Base-by-base conservation (phyloP, 1,284 basidiomycete genomes). In the Albatrellus sp. region DNA sequence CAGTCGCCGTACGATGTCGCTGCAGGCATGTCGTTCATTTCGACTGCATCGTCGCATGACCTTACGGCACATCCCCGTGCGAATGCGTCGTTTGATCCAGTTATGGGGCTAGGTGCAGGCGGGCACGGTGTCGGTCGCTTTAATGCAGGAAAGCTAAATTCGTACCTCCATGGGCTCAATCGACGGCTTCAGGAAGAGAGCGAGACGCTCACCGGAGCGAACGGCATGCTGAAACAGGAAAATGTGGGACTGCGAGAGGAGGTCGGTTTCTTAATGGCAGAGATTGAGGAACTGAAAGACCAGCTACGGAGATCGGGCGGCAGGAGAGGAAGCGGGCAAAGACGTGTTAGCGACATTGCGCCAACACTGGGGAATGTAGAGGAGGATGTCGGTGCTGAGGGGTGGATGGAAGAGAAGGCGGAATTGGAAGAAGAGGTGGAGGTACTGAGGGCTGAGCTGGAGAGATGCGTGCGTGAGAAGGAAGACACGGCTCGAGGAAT, bases 71-170 rank as follows among this genome's bases (percentile, higher is more conserved):
- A 87, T 5, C 77, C 75, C 29, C 77, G 83, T 8, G 82, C 77
- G 34, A 91, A 91, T 54, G 84, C 84, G 12, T 90, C 86, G 7
- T 87, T 90, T 50, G 85, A 88, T 55, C 81, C 83, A 32, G 70
- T 79, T 5, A 75, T 84, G 57, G 81, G 80, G 8, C 75, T 82
- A 44, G 78, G 75, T 52, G 70, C 75, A 34, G 61, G 72, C 48
- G 74, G 74, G 41, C 69, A 77, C 51, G 73, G 65, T 14, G 55
- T 67, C 34, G 74, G 79, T 10, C 68, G 84, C 20, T 90, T 90
- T 61, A 86, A 91, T 58, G 81, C 82, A 2, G 70, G 70, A 10
- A 91, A 89, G 60, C 60, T 91, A 52, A 90, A 90, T 51, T 70
- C 72, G 6, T 91, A 90, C 58, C 58, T 91, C 54, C 83, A 90